Conservation (phyloP, 208 protist species). For the Wallacemonas collosoma region DNA sequence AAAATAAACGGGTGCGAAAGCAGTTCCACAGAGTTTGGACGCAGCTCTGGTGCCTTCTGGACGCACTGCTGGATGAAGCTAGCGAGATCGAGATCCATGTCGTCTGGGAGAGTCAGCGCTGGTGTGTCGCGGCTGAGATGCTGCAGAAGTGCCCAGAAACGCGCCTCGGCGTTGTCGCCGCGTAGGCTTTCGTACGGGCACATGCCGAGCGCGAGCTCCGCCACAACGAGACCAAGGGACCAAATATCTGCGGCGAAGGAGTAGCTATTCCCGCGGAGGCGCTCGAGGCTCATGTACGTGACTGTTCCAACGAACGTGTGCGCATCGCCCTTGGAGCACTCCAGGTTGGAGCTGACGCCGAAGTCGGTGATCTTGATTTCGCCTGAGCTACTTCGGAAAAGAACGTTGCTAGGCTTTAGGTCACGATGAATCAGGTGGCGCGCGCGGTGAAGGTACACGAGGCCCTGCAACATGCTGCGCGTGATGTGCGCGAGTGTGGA, state of each 20-base stretch:
- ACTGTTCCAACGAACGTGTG: conserved; percentile 93
- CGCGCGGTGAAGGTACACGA: conserved; percentile 87
- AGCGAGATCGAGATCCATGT: conserved; percentile 48
- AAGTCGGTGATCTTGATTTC: conserved; percentile 94
- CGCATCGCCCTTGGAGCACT: conserved; percentile 83
- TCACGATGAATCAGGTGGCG: conserved; percentile 96
- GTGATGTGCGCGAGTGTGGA: conserved; percentile 66
- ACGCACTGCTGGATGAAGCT: conserved; percentile 81
- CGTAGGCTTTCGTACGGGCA: conserved; percentile 73
- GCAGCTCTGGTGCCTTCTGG: conserved; percentile 51
- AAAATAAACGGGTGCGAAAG: conserved; percentile 76
- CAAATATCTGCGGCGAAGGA: conserved; percentile 93
- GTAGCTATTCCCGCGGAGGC: conserved; percentile 87
- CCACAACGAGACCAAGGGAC: conserved; percentile 91
- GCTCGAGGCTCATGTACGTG: conserved; percentile 95
- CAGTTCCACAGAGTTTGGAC: conserved; percentile 69
- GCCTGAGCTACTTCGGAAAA: conserved; percentile 86
- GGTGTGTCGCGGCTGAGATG: conserved; percentile 67
- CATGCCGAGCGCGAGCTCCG: conserved; percentile 85
- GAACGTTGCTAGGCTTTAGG: conserved; percentile 98
- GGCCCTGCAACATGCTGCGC: conserved; percentile 78
- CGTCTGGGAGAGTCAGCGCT: conserved; percentile 55
- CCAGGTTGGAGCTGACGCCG: conserved; percentile 90
- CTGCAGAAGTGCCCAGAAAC: conserved; percentile 87
- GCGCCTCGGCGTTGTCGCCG: conserved; percentile 62